Percentiles rank a stretch among this genome's conserved stretches.
Conservation (phyloP, 2,329 filamentous ascomycete genomes). For the Colletotrichum sp. region DNA sequence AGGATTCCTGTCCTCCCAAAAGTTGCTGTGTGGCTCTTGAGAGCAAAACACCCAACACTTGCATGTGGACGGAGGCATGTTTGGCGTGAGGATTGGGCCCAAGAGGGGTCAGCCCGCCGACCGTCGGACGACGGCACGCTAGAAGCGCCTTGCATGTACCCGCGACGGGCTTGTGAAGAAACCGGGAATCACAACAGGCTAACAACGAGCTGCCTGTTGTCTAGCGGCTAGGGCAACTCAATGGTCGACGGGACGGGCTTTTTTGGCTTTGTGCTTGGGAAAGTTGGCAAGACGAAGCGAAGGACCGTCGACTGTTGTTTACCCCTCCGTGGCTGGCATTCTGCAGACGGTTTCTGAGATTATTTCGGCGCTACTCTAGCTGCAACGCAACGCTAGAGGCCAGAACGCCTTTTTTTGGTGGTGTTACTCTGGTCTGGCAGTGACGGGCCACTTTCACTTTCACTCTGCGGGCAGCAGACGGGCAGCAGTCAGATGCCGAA, state of each 20-base stretch:
- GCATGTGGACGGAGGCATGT: constrained; percentile 7
- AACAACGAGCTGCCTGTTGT: neutral
- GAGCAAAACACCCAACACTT: neutral
- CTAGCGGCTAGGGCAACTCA: neutral
- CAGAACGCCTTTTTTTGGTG: neutral
- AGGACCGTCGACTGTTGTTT: neutral
- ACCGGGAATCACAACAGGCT: neutral
- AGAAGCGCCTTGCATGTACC: constrained; percentile 8
- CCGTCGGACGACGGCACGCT: constrained; percentile 13
- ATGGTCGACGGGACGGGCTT: neutral
- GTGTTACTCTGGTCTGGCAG: constrained; percentile 1
- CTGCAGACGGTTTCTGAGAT: neutral
- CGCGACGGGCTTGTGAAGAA: neutral
- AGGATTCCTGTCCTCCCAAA: neutral
- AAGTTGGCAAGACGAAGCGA: neutral
- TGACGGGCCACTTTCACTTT: neutral
- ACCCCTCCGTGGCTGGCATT: neutral
- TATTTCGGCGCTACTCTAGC: neutral
- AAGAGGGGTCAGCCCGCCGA: neutral
- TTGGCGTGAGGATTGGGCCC: neutral
- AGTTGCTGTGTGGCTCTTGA: neutral
- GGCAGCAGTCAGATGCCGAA: neutral
- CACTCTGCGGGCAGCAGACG: too few species aligned
- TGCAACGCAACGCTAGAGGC: neutral
- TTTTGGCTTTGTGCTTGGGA: neutral